Base-by-base conservation (phyloP, 2,329 filamentous ascomycete species). In the Diaporthe sp. region DNA sequence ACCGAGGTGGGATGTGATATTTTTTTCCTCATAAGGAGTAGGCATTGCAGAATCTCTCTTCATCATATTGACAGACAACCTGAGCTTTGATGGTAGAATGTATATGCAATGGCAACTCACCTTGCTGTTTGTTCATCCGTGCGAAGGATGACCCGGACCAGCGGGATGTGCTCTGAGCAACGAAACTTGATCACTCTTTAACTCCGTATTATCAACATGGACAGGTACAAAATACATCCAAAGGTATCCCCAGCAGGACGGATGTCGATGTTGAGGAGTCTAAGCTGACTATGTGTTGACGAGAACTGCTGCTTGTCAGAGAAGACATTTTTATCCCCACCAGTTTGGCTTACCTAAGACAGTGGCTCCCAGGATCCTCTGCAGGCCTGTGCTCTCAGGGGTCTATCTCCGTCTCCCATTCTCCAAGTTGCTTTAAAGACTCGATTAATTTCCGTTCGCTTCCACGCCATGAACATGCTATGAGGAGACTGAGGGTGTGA, bases 21-120 rank as follows among this genome's bases (percentile, higher is more conserved):
- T n/a, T 74, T 74, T 42, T 77, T 75, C 70, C 75, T 75, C 76
- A 58, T 17, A 73, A 52, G 25, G 67, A 19, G 75, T 77, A 52
- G 76, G 77, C 61, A 77, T 77, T 77, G 77, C 77, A 77, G 77
- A 77, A 77, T 60, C 74, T 66, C 50, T 69, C 67, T 75, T 77
- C 76, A 77, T 77, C 76, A 77, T 55, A 60, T 42, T 40, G 71
- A 75, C 58, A 60, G 38, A 54, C n/a, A 33, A 57, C 72, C 38
- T 76, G 67, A 30, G 40, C 60, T 40, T 33, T 9, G 22, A 38
- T 9, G 60, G 7, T 8, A 25, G 42, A 50, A 38, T 3, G 19
- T 45, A 17, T 30, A n/a, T 30, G 22, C n/a, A 22, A 15, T 17
- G 2, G 35, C 42, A 22, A 57, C 72, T 57, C 6, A 74, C 72